Evolutionary conservation across 768 basidiomycete genomes (phyloP), one percentile per base, ranked within the genome.

Genomic region (Pisolithus sp.): DNA sequence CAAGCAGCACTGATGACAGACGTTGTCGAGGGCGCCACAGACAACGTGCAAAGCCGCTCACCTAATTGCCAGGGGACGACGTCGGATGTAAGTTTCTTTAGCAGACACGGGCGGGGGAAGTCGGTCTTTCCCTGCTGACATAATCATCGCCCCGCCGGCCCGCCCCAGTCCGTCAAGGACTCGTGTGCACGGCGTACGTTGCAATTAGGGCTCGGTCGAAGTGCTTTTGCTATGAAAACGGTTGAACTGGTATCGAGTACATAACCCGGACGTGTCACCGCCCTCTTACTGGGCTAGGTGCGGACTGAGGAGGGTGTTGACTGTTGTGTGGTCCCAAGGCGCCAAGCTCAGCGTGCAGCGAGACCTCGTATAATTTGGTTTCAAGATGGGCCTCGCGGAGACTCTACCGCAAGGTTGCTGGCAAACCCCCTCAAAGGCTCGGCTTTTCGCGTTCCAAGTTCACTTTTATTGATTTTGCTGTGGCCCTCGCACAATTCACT

Each of bases 81-180:
- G 50, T 43, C 48, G 39, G 39, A 31, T 46, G 54, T 49, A 48
- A 50, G 47, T 52, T 46, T 26, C 26, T 46, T 46, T 21, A 9
- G 31, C n/a, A 43, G 24, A 30, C 43, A 28, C 21, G 9, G 38
- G 54, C 55, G 68, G 66, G 66, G 59, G 52, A 59, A 60, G 30
- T 59, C 66, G 66, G 66, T 49, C 40, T 55, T 55, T 54, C 9
- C 41, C 55, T 48, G 66, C 66, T 68, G 66, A 68, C 58, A 28
- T 68, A 68, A 68, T 55, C 58, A 38, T 17, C 42, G 48, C 7
- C 23, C 18, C 38, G 18, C n/a, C 40, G 37, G 37, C 24, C 36
- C 48, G 26, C 38, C 17, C 5, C 37, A 18, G 18, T 18, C 48
- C 48, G 38, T 13, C 48, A 23, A 49, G 21, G 23, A 6, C 13